Evolutionary conservation across 2,329 filamentous ascomycete species (phyloP).

Genomic region (Ceratocystis variospora): DNA sequence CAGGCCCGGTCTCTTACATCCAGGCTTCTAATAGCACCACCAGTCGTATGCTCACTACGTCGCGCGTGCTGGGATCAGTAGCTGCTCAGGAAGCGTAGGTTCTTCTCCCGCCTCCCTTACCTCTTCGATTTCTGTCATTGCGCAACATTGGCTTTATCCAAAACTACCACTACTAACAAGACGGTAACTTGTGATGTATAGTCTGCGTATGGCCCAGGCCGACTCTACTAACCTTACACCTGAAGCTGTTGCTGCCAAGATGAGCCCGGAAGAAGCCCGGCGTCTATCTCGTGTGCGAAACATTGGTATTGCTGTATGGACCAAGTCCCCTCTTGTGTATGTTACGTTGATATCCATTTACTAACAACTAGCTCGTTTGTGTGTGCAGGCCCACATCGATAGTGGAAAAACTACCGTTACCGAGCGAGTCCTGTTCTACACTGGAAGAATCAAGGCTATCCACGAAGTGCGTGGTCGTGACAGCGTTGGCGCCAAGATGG

Average conservation of each 20-base stretch:
- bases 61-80: constrained; percentile 21
- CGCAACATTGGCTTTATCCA: background rate
- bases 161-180: background rate
- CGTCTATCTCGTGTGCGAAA: constrained; percentile 76
- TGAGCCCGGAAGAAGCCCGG: constrained; percentile 63
- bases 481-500: constrained; percentile 96
- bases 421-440: constrained; percentile 95
- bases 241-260: constrained; percentile 58
- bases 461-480: constrained; percentile 95
- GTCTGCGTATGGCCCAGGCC: constrained; percentile 41
- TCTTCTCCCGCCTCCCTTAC: constrained; percentile 9
- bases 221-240: constrained; percentile 39
- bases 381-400: constrained; percentile 79
- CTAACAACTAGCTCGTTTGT: constrained; percentile 2
- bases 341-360: background rate
- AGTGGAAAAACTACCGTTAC: constrained; percentile 95
- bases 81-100: constrained; percentile 33
- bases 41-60: constrained; percentile 17
- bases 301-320: constrained; percentile 84
- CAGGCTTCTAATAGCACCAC: background rate
- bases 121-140: background rate
- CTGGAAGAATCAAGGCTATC: constrained; percentile 88
- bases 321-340: background rate
- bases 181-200: constrained; percentile 18
- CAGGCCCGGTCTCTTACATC: background rate